Base-by-base conservation (phyloP, 2,329 filamentous ascomycete genomes). In the Diaporthe batatas region DNA sequence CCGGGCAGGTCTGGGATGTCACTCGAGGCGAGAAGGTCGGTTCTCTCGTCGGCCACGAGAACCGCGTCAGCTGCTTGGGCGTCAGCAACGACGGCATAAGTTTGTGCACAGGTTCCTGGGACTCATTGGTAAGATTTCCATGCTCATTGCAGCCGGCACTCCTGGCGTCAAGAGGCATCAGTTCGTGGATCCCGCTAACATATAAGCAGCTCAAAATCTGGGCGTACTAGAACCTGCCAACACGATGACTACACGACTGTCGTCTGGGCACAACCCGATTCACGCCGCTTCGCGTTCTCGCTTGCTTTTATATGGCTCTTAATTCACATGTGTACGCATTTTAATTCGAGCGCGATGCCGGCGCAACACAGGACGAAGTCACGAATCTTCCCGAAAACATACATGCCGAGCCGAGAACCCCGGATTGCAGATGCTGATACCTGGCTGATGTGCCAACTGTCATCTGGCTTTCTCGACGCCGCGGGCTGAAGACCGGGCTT, bases 71-170 rank as follows among this genome's bases (percentile, higher is more conserved):
- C 90, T 99, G 96, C 85, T 87, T 99, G 81, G 96, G 96, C 77
- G 96, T 99, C 79, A 98, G 96, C 89, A 98, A 98, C 83, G 96
- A 99, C 82, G 96, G 96, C 76, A 98, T 98, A 87, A 98, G 96
- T 87, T 89, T 99, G 86, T 98, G 96, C 90, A 99, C 96, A 81
- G 96, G 96, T 83, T 99, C 96, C 78, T 99, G 96, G 96, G 96
- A 99, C 86, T 98, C 96, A 80, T 90, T 98, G 88, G 96, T 98
- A 90, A 86, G 94, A 89, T 7, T 71, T 47, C 18, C 5, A 18
- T 42, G 14, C 6, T n/a, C 51, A 6, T 18, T 32, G 32, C 10
- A 21, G 44, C 14, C n/a, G 39, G 14, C 25, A 5, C 0, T 18
- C 12, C 54, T 58, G 6, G 21, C 12, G 4, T 25, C 29, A 42